Evolutionary conservation across 208 protist species (phyloP), one percentile per base, ranked within the genome.

Genomic region (Leishmania martiniquensis): DNA sequence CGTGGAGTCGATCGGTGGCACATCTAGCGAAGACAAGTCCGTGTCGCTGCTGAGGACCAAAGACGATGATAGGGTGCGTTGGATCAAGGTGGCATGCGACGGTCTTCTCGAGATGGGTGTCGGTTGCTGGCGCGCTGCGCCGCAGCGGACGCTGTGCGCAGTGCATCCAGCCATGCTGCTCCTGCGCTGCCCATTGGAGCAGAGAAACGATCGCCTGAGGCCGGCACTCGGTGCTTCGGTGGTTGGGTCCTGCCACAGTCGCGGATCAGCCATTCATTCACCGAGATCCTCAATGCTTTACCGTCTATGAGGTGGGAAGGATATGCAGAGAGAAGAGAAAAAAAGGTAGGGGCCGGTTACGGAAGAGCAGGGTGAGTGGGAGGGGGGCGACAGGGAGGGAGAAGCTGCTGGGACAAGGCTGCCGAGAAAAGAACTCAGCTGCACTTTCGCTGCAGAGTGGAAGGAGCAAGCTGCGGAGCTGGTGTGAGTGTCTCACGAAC

Each of bases 31-130:
- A 0, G 54, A 1, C 20, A 49, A 75, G 1, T 68, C 67, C 29
- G 79, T 79, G 68, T 83, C 79, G 44, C 79, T 83, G 74, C 79
- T 83, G 37, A 83, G 47, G 29, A 42, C 67, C 51, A 78, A 66
- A 29, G 78, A 83, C 0, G 78, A 82, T 29, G 79, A 76, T 25
- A 67, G 7, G 4, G 29, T 49, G 34, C 70, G 70, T 25, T 74
- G 25, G 32, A 22, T 52, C 20, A 22, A 74, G 52, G 52, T 45
- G 39, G 37, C 32, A 2, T 62, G 70, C 22, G 52, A 47, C 32
- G 39, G 5, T 7, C 70, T 10, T 47, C 44, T 32, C 52, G 70
- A 60, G 52, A 47, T 60, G 2, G 34, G 34, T 22, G 51, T 37
- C 52, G 49, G 70, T 74, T 44, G 68, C 29, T 25, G 47, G 25